phyloP scores from a whole-genome alignment of 805 yeast genomes.

The Candida dajiaensis region DNA sequence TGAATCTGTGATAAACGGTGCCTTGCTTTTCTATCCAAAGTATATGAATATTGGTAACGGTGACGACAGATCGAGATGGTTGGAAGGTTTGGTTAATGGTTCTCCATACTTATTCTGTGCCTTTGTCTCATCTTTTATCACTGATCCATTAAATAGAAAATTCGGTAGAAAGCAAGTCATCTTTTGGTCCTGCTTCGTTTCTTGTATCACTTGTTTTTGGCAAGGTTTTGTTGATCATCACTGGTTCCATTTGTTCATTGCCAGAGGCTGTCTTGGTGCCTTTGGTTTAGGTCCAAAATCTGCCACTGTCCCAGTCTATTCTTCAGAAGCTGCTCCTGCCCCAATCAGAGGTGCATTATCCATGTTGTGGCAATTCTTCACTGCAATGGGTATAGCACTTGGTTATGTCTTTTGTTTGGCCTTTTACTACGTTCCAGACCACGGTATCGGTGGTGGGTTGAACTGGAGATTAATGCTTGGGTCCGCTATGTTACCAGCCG shows the following conservation, averaged over 20 bases:
- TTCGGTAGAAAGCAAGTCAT: constrained; percentile 65
- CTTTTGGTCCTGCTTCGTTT: constrained; percentile 54
- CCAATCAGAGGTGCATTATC: constrained; percentile 60
- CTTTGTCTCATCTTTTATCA: constrained; percentile 54
- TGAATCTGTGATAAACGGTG: constrained; percentile 72
- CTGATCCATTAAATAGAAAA: constrained; percentile 50
- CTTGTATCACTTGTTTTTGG: constrained; percentile 63
- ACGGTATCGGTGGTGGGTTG: constrained; percentile 33
- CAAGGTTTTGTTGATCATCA: constrained; percentile 48
- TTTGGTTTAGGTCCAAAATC: constrained; percentile 68
- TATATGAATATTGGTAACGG: constrained; percentile 45
- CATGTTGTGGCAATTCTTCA: constrained; percentile 72
- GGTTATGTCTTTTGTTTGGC: constrained; percentile 65
- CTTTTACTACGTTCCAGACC: constrained; percentile 45
- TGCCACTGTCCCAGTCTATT: constrained; percentile 71
- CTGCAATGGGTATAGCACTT: constrained; percentile 69
- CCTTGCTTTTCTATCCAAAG: constrained; percentile 53
- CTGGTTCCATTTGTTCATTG: constrained; percentile 66
- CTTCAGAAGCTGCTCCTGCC: constrained; percentile 61
- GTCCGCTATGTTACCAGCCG: constrained; percentile 62
- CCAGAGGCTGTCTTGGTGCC: constrained; percentile 55
- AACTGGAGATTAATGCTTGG: constrained; percentile 71
- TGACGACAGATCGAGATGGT: constrained; percentile 45
- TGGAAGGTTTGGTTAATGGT: constrained; percentile 59
- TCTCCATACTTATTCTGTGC: constrained; percentile 68